Percentiles rank a stretch among this genome's conserved stretches.
Evolutionary conservation across 257 asterid genomes (phyloP).

Genomic region (Nyctanthes arbortristis): DNA sequence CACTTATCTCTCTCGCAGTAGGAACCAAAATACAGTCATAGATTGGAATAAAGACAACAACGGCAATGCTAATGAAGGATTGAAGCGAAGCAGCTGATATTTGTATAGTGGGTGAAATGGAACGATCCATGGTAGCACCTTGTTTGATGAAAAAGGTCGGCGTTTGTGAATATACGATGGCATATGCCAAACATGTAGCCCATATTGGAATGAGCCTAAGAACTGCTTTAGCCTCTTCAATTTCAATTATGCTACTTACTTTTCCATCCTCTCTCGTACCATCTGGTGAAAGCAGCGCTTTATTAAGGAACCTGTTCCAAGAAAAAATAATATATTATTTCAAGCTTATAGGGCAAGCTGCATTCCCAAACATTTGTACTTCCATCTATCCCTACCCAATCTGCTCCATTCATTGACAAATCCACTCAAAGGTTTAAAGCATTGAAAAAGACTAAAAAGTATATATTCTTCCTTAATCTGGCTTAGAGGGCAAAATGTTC

Average conservation of each 20-base stretch:
- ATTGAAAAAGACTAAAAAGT: no score
- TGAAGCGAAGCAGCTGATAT: slow-evolving; percentile 38
- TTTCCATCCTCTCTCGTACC: slow-evolving; percentile 10
- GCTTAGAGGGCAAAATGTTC: background rate
- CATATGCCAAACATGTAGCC: slow-evolving; percentile 31
- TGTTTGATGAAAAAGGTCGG: slow-evolving; percentile 45
- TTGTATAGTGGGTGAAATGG: slow-evolving; percentile 19
- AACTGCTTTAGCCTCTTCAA: slow-evolving; percentile 38
- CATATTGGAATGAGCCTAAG: slow-evolving; percentile 43
- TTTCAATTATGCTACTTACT: slow-evolving; percentile 12
- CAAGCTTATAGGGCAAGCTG: background rate
- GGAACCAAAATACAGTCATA: slow-evolving; percentile 52
- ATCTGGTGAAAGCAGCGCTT: slow-evolving; percentile 24
- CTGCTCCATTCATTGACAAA: no score
- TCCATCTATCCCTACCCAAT: no score
- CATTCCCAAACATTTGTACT: no score
- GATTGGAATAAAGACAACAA: slow-evolving; percentile 28
- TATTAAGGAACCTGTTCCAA: slow-evolving; percentile 31
- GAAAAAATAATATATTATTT: background rate
- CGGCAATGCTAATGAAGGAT: slow-evolving; percentile 19
- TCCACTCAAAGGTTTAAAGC: background rate
- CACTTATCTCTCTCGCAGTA: slow-evolving; percentile 30
- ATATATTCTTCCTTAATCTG: no score
- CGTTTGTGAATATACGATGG: slow-evolving; percentile 35
- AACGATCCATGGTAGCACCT: slow-evolving; percentile 44